Evolutionary conservation across 2,329 filamentous ascomycete species (phyloP).

Genomic region (Fusarium solani-melongenae): DNA sequence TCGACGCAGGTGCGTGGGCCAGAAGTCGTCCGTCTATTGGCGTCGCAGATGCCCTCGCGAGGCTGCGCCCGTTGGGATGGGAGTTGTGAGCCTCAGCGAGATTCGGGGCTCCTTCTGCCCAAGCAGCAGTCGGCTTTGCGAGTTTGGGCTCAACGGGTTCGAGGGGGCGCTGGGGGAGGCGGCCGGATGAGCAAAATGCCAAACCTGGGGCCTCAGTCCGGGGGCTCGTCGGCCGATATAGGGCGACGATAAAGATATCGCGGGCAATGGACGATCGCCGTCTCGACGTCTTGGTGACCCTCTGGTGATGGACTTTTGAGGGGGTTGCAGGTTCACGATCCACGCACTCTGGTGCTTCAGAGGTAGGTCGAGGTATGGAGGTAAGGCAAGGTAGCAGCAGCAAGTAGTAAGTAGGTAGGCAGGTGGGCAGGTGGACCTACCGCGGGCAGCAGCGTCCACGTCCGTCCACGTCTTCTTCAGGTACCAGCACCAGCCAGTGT

Average conservation of each 20-base stretch:
- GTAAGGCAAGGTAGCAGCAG: slow-evolving; percentile 24
- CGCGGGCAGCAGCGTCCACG: slow-evolving; percentile 5
- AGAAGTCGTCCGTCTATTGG: slow-evolving; percentile 16
- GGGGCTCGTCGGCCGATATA: slow-evolving; percentile 28
- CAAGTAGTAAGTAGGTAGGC: background rate
- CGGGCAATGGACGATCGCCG: slow-evolving; percentile 38
- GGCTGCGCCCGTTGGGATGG: slow-evolving; percentile 25
- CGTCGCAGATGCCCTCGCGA: slow-evolving; percentile 26
- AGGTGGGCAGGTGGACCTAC: background rate
- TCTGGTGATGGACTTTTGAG: slow-evolving; percentile 36
- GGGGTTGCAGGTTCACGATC: slow-evolving; percentile 45
- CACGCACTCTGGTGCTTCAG: slow-evolving; percentile 34
- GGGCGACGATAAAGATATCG: slow-evolving; percentile 18
- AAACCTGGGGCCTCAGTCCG: slow-evolving; percentile 29
- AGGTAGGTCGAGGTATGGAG: slow-evolving; percentile 26
- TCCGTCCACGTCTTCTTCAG: slow-evolving; percentile 22
- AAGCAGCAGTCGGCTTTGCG: slow-evolving; percentile 38
- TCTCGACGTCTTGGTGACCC: slow-evolving; percentile 33
- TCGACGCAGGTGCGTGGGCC: slow-evolving; percentile 24
- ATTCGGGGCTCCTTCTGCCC: slow-evolving; percentile 28
- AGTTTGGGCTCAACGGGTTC: slow-evolving; percentile 37
- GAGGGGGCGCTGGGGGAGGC: slow-evolving; percentile 30
- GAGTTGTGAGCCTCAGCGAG: slow-evolving; percentile 16
- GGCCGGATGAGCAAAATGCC: slow-evolving; percentile 27
- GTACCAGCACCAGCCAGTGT: slow-evolving; percentile 5